Base-by-base conservation (phyloP, 257 asterid genomes). In the Nicotiana noctiflora region DNA sequence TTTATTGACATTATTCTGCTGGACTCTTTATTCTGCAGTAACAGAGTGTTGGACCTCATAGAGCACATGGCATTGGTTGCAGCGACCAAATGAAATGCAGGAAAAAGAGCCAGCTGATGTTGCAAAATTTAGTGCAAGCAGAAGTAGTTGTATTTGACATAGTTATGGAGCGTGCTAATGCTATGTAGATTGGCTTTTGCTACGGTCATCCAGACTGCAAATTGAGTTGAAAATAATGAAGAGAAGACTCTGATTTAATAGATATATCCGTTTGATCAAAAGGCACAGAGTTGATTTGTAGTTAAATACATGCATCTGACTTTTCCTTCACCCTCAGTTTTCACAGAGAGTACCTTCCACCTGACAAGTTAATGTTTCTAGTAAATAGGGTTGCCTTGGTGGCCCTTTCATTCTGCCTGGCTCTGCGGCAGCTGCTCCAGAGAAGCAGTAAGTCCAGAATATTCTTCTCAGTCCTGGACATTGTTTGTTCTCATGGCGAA, bases 41-140 rank as follows among this genome's bases (percentile, higher is more conserved):
- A 89, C 85, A 92, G 97, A 55, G 98, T 94, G 70, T 86, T 93
- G 95, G 98, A 94, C 89, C 89, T 93, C 85, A 91, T 91, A 27
- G 98, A 88, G 92, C 97, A 93, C 80, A 92, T 94, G 95, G 97
- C 98, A 62, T 81, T 94, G 88, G 99, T 95, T 77, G 92, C 93
- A n/a, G 95, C 97, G 83, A 76, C 84, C 66, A 84, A 86, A 79
- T 90, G 85, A 83, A 85, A 62, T 34, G n/a, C 60, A 21, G 17
- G 55, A 57, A 65, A 17, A 67, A 34, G 15, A 67, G 53, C 29
- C 46, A 63, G 4, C 13, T 5, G 81, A 21, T 60, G 81, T 66
- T 34, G 40, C 37, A 18, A 78, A 21, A 18, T 18, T 59, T 29
- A 15, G 23, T 59, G 81, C 40, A 29, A 29, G 25, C 1, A 57